These are phyloP conservation scores for Dorcoceras hygrometricum DNA, from an alignment of 257 asterid genomes.

Conservation along the genomic window DNA sequence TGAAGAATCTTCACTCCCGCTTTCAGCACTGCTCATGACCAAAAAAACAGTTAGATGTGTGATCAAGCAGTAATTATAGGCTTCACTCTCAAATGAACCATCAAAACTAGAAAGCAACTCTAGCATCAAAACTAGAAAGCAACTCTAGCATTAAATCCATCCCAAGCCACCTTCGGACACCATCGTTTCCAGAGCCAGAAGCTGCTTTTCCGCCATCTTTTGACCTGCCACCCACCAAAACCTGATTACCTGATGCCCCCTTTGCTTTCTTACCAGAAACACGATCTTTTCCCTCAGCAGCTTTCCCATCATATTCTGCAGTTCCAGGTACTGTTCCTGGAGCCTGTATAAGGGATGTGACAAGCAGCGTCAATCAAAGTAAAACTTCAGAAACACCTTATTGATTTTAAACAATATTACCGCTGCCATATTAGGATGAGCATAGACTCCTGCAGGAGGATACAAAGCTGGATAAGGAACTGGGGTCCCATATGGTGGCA, in stretches of 20 bases:
- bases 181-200: constrained; percentile 90
- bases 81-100: constrained; percentile 5
- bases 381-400: background rate
- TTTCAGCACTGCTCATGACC: constrained; percentile 69
- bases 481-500: constrained; percentile 97
- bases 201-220: constrained; percentile 63
- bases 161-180: constrained; percentile 68
- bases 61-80: constrained; percentile 17
- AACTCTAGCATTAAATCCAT: constrained; percentile 14
- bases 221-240: constrained; percentile 39
- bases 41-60: constrained; percentile 27
- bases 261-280: constrained; percentile 52
- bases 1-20: constrained; percentile 82
- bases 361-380: constrained; percentile 16
- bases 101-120: background rate
- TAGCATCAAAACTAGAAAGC: constrained; percentile 10
- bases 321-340: constrained; percentile 48
- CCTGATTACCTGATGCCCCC: constrained; percentile 49
- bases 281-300: constrained; percentile 59
- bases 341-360: constrained; percentile 32
- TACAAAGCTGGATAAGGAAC: constrained; percentile 91
- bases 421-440: constrained; percentile 83
- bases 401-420: constrained; percentile 47
- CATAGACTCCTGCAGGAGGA: constrained; percentile 87
- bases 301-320: constrained; percentile 59